Percentiles rank a stretch among this genome's conserved stretches.
Conservation (phyloP, 2,329 filamentous ascomycete species). For the Trichoderma citrinoviride region DNA sequence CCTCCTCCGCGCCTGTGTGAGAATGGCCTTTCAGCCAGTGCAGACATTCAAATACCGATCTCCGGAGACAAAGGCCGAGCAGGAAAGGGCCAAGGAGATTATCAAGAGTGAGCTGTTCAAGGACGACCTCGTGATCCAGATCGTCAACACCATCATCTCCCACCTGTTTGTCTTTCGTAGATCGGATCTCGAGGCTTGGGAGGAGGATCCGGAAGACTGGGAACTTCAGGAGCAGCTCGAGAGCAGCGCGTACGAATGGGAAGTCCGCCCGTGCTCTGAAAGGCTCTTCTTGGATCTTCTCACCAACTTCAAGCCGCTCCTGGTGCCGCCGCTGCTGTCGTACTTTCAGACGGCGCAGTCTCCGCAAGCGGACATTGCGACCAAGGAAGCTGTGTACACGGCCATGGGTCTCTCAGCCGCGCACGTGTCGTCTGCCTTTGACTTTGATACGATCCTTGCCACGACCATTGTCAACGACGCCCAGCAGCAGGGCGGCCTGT, state of each 20-base stretch:
- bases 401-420: conserved; percentile 84
- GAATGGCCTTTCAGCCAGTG: conserved; percentile 76
- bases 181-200: conserved; percentile 85
- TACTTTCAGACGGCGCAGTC: conserved; percentile 80
- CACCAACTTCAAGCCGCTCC: conserved; percentile 79
- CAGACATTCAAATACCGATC: conserved; percentile 83
- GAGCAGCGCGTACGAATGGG: conserved; percentile 85
- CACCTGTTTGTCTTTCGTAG: conserved; percentile 85
- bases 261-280: conserved; percentile 87
- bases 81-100: conserved; percentile 63
- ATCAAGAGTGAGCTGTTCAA: conserved; percentile 75
- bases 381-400: conserved; percentile 93
- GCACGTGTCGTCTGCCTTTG: conserved; percentile 68
- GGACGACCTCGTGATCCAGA: conserved; percentile 71
- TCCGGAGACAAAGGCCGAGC: conserved; percentile 71
- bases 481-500: conserved; percentile 59
- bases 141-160: conserved; percentile 81
- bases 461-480: conserved; percentile 76
- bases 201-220: conserved; percentile 94
- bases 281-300: conserved; percentile 90
- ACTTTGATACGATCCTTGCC: conserved; percentile 78
- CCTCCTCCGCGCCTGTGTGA: conserved; percentile 76
- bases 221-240: conserved; percentile 84
- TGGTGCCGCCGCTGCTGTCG: conserved; percentile 73
- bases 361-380: conserved; percentile 64